Evolutionary conservation across 2,329 filamentous ascomycete genomes (phyloP), one percentile per base, ranked within the genome.

Genomic region (Alternaria viburni): DNA sequence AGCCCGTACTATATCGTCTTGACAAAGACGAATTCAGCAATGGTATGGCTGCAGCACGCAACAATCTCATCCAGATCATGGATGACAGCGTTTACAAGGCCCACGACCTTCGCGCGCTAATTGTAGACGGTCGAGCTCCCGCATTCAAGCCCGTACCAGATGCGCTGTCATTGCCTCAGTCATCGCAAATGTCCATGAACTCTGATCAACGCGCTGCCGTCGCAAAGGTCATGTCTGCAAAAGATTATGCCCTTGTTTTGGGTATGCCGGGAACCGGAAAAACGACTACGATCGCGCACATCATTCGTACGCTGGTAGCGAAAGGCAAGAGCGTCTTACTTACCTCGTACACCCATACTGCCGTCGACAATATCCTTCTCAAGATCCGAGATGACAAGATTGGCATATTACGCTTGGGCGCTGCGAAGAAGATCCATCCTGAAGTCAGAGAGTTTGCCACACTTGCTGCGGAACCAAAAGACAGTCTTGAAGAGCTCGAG

Each of bases 21-120:
- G 96, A 99, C 81, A 97, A 97, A 77, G 96, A 99, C 73, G 96
- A 99, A 76, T 99, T 99, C 80, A 97, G 93, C 81, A 98, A 97
- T 73, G 96, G 96, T 61, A 97, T 99, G 93, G 93, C 96, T 4
- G 91, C 91, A 28, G 92, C 97, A 49, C 90, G 96, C 57, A 97
- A 97, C 80, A 99, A 98, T 71, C 86, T 99, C 1, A 88, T 98
- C 30, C 92, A 94, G 69, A 88, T 97, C 72, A 98, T 99, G 94
- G 88, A 92, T 44, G 89, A 93, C 69, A 88, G 89, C 46, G 84
- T 90, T 2, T 90, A 89, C 70, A 90, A 90, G 51, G 89, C 92
- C 19, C 85, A 86, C 50, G 86, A 93, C 72, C 88, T 96, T 36
- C 89, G 94, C 59, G 87, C 89, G 21, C 84, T 98, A 41, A 91